These are phyloP conservation scores for Cicer cuneatum DNA, from an alignment of 306 rosid genomes.

Conservation along the genomic window DNA sequence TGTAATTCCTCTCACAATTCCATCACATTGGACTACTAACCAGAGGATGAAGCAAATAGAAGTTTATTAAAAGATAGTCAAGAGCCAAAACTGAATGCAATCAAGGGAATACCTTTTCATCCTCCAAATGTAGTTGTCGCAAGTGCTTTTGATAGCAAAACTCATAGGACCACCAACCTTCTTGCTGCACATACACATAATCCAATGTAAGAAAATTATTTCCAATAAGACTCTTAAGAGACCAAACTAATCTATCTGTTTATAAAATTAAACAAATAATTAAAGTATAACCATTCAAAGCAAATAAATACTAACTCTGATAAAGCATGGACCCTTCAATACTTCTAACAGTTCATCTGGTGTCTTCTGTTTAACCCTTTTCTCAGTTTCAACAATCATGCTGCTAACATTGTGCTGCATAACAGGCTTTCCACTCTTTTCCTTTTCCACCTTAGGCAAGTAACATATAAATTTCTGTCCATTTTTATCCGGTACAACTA, in stretches of 20 bases:
- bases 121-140: slow-evolving; percentile 87
- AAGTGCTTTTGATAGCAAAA: slow-evolving; percentile 83
- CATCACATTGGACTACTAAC: slow-evolving; percentile 12
- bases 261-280: slow-evolving; percentile 8
- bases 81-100: slow-evolving; percentile 20
- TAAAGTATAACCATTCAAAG: slow-evolving; percentile 25
- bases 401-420: slow-evolving; percentile 74
- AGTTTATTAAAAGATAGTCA: slow-evolving; percentile 10
- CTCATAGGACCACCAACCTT: slow-evolving; percentile 99
- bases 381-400: slow-evolving; percentile 86
- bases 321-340: slow-evolving; percentile 73
- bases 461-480: slow-evolving; percentile 79
- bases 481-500: slow-evolving; percentile 72
- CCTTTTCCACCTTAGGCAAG: slow-evolving; percentile 90
- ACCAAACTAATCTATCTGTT: slow-evolving; percentile 14
- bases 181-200: slow-evolving; percentile 73
- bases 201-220: slow-evolving; percentile 36
- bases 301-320: slow-evolving; percentile 64
- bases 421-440: slow-evolving; percentile 65
- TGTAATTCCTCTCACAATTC: slow-evolving; percentile 17
- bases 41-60: slow-evolving; percentile 29
- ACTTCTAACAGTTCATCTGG: slow-evolving; percentile 94
- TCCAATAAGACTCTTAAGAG: neutral
- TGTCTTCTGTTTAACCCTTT: slow-evolving; percentile 78
- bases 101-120: slow-evolving; percentile 70